Conservation (phyloP, 225 moss, liverwort and hornwort genomes). For the Neckera pumila region DNA sequence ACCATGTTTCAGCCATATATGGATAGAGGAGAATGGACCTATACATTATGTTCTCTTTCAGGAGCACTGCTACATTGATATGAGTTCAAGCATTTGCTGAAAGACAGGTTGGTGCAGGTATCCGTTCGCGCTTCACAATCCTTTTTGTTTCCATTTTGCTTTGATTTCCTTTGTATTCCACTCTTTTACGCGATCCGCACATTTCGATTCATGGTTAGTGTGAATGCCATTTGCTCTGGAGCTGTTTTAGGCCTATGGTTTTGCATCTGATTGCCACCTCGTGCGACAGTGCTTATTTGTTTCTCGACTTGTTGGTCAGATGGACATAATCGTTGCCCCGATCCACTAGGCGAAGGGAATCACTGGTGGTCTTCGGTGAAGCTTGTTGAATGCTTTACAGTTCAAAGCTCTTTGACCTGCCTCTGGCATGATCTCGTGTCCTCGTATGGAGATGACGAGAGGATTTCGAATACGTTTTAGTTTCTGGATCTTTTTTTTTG, state of each 20-base stretch:
- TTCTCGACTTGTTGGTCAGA: slow-evolving; percentile 14
- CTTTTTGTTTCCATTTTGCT: background rate
- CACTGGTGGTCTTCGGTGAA: slow-evolving; percentile 1
- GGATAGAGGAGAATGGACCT: too few species aligned
- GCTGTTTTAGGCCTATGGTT: background rate
- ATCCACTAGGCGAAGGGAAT: slow-evolving; percentile 42
- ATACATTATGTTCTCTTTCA: too few species aligned
- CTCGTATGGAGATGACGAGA: background rate
- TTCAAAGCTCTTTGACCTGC: background rate
- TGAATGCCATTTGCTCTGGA: background rate
- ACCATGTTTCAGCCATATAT: too few species aligned
- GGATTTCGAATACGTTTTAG: background rate
- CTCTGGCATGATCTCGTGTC: background rate
- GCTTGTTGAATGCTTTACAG: background rate
- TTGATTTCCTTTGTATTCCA: background rate
- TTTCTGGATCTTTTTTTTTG: background rate
- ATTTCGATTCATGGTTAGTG: background rate
- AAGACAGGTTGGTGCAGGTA: slow-evolving; percentile 40
- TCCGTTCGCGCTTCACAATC: background rate
- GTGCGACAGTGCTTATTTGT: background rate
- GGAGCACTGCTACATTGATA: too few species aligned
- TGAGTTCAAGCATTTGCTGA: too few species aligned
- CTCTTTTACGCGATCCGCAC: background rate
- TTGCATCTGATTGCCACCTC: background rate
- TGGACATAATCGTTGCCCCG: slow-evolving; percentile 55